Evolutionary conservation across 2,329 filamentous ascomycete genomes (phyloP).

Genomic region (Aspergillus latus): DNA sequence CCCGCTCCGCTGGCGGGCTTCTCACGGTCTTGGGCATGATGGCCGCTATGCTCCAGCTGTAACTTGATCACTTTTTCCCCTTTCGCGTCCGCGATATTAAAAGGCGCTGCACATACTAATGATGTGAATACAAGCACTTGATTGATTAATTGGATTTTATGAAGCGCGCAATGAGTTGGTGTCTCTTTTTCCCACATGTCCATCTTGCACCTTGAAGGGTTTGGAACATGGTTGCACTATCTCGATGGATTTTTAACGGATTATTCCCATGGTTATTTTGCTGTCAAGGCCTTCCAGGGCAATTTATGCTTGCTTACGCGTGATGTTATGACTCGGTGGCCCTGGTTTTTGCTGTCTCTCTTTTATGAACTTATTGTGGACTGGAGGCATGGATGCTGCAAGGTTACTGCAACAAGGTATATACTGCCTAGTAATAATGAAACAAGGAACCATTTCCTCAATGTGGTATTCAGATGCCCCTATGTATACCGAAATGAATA

Average conservation of each 20-base stretch:
- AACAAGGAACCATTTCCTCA: not conserved
- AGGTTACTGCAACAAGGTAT: not conserved
- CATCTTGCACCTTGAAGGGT: not conserved
- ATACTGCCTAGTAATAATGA: not conserved
- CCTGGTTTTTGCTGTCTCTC: not conserved
- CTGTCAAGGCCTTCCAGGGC: not conserved
- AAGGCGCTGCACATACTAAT: not conserved
- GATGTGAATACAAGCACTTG: constrained; percentile 1
- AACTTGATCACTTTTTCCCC: constrained; percentile 10
- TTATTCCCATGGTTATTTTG: not conserved
- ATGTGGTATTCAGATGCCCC: not conserved
- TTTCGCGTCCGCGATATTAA: not conserved
- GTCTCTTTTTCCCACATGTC: not conserved
- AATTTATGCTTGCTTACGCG: not conserved
- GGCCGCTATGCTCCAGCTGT: constrained; percentile 33
- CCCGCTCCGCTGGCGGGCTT: constrained; percentile 24
- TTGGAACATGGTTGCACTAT: not conserved
- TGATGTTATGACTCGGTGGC: not conserved
- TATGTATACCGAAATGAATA: not conserved
- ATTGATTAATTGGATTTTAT: not conserved
- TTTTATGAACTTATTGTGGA: not conserved
- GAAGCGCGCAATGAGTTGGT: not conserved
- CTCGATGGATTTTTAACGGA: not conserved
- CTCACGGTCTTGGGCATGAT: constrained; percentile 23
- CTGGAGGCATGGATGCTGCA: not conserved